These are phyloP conservation scores for Epichloe sylvatica DNA, from an alignment of 2,329 filamentous ascomycete genomes.

Conservation along the genomic window DNA sequence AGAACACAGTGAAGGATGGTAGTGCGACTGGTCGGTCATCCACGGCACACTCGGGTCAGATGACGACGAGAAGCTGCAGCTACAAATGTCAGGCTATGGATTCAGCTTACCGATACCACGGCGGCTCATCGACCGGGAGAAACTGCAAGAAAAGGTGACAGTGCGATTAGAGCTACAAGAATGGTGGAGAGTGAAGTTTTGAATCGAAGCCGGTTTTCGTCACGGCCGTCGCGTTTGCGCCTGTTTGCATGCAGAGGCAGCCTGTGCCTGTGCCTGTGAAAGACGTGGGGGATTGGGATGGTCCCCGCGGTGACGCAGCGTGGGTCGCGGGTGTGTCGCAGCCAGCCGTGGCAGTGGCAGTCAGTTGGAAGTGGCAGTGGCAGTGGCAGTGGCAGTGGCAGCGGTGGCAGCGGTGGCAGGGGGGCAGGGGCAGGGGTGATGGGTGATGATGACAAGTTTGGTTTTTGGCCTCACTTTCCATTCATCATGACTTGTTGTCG, in stretches of 20 bases:
- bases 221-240: background rate
- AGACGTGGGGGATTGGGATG: background rate
- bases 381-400: background rate
- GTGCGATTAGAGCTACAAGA: background rate
- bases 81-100: background rate
- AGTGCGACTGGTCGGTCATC: background rate
- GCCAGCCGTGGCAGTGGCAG: background rate
- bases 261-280: background rate
- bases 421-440: background rate
- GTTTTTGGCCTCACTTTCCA: too few relatives aligned
- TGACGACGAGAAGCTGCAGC: background rate
- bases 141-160: too few relatives aligned
- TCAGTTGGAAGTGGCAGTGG: background rate
- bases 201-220: background rate
- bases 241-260: background rate
- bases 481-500: too few relatives aligned
- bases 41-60: background rate
- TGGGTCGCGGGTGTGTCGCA: background rate
- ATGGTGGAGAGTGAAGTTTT: background rate
- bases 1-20: background rate
- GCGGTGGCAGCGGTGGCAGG: background rate
- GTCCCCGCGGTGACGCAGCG: constrained; percentile 14
- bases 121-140: too few relatives aligned
- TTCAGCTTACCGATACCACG: background rate
- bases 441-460: background rate